Evolutionary conservation across 257 asterid genomes (phyloP), one percentile per base, ranked within the genome.

Genomic region (Cordia subcordata): DNA sequence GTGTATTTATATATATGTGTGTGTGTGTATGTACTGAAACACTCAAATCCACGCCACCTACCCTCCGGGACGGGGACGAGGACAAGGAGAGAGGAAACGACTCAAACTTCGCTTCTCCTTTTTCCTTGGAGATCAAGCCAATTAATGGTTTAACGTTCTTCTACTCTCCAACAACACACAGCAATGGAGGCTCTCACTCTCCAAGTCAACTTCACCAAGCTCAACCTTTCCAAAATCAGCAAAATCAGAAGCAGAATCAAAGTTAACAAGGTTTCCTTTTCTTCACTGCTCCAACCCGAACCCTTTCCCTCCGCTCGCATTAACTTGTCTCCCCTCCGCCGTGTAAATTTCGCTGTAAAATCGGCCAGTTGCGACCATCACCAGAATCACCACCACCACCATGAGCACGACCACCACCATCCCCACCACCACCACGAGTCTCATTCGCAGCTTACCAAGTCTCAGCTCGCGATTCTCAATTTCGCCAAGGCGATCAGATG

Each of bases 401-500:
- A 79, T 1, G 55, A 70, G 0, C 60, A 72, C 1, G 55, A 71
- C 8, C 73, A 75, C 4, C 58, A 63, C 46, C 73, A 75, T 16
- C 46, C 66, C 22, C 75, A 68, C 56, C 57, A 63, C 22, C 67
- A 68, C 18, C 75, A 72, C 5, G 87, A 62, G 27, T 38, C 69
- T 45, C 73, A 72, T 47, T 58, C 58, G 54, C 63, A 76, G 71
- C 71, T 85, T 40, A 89, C 96, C 16, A 80, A 77, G 66, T 53
- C 82, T 10, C 99, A 93, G 85, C 68, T 78, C 68, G 15, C 52
- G 45, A 73, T 93, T 68, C 79, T 93, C 18, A 69, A 67, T 8
- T 76, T 86, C 20, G 99, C 99, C 0, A 75, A 65, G 60, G 76
- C 75, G 22, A 57, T 74, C 32, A 82, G 71, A 67, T 93, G 96